Evolutionary conservation across 768 basidiomycete species (phyloP), one percentile per base, ranked within the genome.

Genomic region (Termitomyces sp.): DNA sequence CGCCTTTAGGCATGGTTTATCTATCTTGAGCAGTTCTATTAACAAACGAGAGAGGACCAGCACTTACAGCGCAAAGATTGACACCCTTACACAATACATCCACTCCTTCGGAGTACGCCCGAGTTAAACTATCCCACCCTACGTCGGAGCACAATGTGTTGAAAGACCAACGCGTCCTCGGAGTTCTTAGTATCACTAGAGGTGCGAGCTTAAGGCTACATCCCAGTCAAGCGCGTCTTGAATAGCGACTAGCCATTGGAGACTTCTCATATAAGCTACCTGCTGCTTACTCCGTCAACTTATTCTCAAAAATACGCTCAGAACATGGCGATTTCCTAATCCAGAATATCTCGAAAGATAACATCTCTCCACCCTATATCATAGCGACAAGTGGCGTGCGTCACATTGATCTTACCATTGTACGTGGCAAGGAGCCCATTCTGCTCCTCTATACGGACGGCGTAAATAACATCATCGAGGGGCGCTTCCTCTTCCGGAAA

Each of bases 191-290:
- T 57, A 48, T 64, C 18, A 63, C 65, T 13, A 45, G 63, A 66
- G 65, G 63, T 62, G 32, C 32, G 46, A 15, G 48, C 20, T 15
- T n/a, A 35, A 13, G 38, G 40, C 16, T 15, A n/a, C 35, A 22
- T 38, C 40, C 35, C 20, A 33, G 7, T 2, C 36, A 13, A 16
- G 6, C 33, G 16, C 38, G 4, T 44, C n/a, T 50, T 51, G 22
- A 55, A 35, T 49, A n/a, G 32, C 22, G 5, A 28, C 7, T 39
- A 66, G 63, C 65, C 16, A 36, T 66, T 11, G 65, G 65, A 20
- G 65, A 66, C 42, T 66, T 62, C 38, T 61, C 51, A 18, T 66
- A 55, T 48, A 66, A 66, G 28, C 35, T 64, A 15, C 63, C 52
- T 35, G 51, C 65, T 0, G 40, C 35, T 8, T 66, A 59, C 28